Conservation (phyloP, 768 basidiomycete genomes). For the Strobilomyces echinocephalus region DNA sequence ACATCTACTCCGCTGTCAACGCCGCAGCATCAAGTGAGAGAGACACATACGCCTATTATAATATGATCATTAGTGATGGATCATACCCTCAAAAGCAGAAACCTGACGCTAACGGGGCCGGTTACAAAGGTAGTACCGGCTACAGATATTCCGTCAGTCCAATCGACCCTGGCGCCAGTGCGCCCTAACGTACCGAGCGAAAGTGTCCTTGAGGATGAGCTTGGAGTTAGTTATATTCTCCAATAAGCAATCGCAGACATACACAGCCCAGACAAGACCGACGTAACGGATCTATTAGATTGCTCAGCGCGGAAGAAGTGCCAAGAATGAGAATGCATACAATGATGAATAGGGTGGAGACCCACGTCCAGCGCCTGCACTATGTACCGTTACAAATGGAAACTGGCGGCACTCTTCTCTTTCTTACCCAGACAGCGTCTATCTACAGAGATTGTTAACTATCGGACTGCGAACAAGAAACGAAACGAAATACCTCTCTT, state of each 20-base stretch:
- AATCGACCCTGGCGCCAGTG: not conserved
- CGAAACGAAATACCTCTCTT: slow-evolving; percentile 8
- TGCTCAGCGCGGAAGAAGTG: not conserved
- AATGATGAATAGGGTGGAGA: slow-evolving; percentile 14
- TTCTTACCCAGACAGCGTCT: slow-evolving; percentile 12
- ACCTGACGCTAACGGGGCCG: slow-evolving; percentile 6
- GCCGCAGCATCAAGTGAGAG: not conserved
- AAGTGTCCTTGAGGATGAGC: not conserved
- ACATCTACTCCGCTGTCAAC: slow-evolving; percentile 4
- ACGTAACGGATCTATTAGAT: slow-evolving; percentile 12
- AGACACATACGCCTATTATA: slow-evolving; percentile 4
- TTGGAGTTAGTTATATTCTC: not conserved
- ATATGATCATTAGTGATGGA: not conserved
- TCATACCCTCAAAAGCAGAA: not conserved
- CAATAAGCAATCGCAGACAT: not conserved
- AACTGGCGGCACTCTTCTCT: not conserved
- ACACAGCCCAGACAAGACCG: slow-evolving; percentile 11
- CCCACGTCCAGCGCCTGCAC: slow-evolving; percentile 11
- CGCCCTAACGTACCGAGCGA: slow-evolving; percentile 2
- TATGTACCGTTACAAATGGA: not conserved
- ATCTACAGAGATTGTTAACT: slow-evolving; percentile 3
- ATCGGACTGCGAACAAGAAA: not conserved
- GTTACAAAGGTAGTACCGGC: slow-evolving; percentile 3
- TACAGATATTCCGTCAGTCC: not conserved
- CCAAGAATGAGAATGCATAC: slow-evolving; percentile 1